Conservation (phyloP, 331 rosid genomes). For the Rhamnella rubrinervis region DNA sequence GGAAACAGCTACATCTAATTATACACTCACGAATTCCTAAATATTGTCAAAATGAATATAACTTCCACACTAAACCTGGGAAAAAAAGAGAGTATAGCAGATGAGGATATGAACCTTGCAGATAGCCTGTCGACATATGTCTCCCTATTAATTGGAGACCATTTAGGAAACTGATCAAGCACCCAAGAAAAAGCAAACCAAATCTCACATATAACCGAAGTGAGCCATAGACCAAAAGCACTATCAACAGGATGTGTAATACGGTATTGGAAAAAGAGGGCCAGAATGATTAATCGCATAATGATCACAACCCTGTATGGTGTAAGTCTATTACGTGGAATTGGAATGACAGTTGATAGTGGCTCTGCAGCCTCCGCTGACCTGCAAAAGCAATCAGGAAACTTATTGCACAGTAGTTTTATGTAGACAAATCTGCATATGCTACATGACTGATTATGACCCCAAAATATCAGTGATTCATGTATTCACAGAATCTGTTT, state of each 20-base stretch:
- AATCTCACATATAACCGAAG: conserved; percentile 93
- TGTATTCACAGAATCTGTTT: no score
- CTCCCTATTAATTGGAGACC: conserved; percentile 80
- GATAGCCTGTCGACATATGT: conserved; percentile 67
- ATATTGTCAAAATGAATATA: no score
- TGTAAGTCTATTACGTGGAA: conserved; percentile 57
- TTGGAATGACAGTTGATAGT: conserved; percentile 60
- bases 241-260: conserved; percentile 90
- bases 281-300: conserved; percentile 66
- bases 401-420: neutral
- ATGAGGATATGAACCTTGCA: conserved; percentile 60
- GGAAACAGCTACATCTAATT: no score
- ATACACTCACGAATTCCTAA: no score
- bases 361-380: conserved; percentile 55
- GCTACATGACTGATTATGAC: neutral
- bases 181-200: conserved; percentile 99
- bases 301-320: conserved; percentile 74
- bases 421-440: neutral
- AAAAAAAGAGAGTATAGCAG: neutral
- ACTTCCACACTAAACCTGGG: no score
- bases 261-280: conserved; percentile 92
- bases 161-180: conserved; percentile 96
- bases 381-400: conserved; percentile 29
- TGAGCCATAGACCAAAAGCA: conserved; percentile 94
- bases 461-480: neutral